These are phyloP conservation scores for Leishmania aethiopica DNA, from an alignment of 208 protist species.

Conservation along the genomic window DNA sequence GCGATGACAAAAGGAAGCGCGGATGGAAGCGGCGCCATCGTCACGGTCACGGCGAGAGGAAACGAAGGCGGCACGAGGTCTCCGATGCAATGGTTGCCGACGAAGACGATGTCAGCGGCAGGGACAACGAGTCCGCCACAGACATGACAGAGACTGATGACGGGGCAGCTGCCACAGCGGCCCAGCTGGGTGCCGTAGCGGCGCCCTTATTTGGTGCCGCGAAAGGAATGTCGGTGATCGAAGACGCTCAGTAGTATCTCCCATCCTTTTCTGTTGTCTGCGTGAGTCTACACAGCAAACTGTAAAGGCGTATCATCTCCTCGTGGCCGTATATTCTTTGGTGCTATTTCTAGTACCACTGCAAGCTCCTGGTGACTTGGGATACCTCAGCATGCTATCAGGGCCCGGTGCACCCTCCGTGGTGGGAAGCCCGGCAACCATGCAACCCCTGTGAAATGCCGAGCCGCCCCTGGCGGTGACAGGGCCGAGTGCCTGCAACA, in stretches of 20 bases:
- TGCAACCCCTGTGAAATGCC: not conserved
- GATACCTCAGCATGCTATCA: not conserved
- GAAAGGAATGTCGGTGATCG: constrained; percentile 16
- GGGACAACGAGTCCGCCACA: not conserved
- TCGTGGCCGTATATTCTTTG: not conserved
- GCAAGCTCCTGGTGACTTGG: not conserved
- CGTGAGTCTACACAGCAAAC: not conserved
- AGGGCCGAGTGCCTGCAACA: not conserved
- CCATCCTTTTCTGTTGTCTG: not conserved
- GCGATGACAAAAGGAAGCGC: not conserved
- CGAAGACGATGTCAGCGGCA: not conserved
- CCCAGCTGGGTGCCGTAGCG: not conserved
- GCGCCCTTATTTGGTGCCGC: not conserved
- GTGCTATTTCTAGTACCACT: not conserved
- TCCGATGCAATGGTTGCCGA: not conserved
- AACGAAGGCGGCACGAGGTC: constrained; percentile 8
- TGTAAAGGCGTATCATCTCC: not conserved
- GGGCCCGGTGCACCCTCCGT: not conserved
- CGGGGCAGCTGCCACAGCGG: not conserved
- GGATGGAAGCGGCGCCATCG: constrained; percentile 17
- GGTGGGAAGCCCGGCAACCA: not conserved
- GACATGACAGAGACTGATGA: not conserved
- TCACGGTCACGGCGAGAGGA: constrained; percentile 5
- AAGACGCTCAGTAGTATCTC: constrained; percentile 8
- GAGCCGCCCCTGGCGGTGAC: not conserved